Percentiles rank a stretch among this genome's conserved stretches.
phyloP scores from a whole-genome alignment of 441 rosid genomes.

The Lepidium campestre region DNA sequence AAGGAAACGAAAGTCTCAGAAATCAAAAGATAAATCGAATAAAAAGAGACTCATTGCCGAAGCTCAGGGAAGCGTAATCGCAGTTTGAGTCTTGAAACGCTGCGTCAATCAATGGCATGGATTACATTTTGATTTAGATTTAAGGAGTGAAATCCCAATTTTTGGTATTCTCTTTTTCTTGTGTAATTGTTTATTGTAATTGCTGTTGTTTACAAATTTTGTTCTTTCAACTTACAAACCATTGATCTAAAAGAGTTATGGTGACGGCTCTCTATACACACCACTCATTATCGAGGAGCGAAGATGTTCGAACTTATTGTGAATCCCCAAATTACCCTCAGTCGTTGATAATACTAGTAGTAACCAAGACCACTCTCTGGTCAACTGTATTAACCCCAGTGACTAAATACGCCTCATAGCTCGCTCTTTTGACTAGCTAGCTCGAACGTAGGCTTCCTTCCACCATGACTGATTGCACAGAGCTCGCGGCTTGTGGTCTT shows the following conservation, averaged over 20 bases:
- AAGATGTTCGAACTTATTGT: constrained; percentile 52
- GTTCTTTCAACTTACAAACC: not conserved
- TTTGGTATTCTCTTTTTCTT: not conserved
- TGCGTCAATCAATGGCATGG: not conserved
- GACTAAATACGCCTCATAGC: constrained; percentile 76
- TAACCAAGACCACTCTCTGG: constrained; percentile 67
- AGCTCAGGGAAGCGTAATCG: constrained; percentile 18
- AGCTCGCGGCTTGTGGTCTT: constrained; percentile 37
- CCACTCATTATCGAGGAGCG: constrained; percentile 60
- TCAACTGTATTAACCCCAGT: constrained; percentile 69
- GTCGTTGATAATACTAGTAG: constrained; percentile 47
- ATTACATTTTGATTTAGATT: not conserved
- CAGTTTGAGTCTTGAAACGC: constrained; percentile 10
- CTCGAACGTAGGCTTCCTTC: constrained; percentile 46
- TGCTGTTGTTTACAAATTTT: not conserved
- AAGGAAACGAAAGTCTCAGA: constrained; percentile 64
- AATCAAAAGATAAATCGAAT: constrained; percentile 37
- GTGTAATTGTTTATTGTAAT: constrained; percentile 8
- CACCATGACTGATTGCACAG: constrained; percentile 31
- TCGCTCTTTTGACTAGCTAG: constrained; percentile 67
- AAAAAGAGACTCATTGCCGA: constrained; percentile 54
- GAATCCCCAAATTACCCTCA: constrained; percentile 61
- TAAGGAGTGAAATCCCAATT: not conserved
- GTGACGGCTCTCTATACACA: constrained; percentile 42
- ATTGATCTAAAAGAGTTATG: not conserved